Evolutionary conservation across 2,329 filamentous ascomycete species (phyloP).

Genomic region (Xylaria sp.): DNA sequence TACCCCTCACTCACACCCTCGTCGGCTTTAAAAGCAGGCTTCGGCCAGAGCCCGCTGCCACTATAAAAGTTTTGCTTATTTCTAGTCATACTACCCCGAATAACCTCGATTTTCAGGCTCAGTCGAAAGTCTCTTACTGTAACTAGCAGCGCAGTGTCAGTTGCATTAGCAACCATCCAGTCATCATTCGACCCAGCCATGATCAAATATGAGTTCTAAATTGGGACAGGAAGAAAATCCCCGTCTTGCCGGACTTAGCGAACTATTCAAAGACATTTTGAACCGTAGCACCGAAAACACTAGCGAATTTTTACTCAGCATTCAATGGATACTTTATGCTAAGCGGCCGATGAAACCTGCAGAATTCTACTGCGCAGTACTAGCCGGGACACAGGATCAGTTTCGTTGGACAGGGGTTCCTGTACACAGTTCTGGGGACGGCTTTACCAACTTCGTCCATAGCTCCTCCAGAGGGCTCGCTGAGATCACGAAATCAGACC

Average conservation of each 20-base stretch:
- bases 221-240: neutral
- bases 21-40: neutral
- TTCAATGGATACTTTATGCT: slow-evolving; percentile 30
- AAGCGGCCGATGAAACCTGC: slow-evolving; percentile 16
- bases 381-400: slow-evolving; percentile 7
- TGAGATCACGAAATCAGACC: slow-evolving; percentile 53
- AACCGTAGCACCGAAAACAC: slow-evolving; percentile 15
- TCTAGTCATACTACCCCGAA: neutral
- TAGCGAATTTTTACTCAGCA: slow-evolving; percentile 18
- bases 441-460: slow-evolving; percentile 52
- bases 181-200: neutral
- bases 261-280: slow-evolving; percentile 27
- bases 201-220: neutral
- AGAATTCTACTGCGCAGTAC: slow-evolving; percentile 26
- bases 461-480: slow-evolving; percentile 63
- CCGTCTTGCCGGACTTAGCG: slow-evolving; percentile 6
- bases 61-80: neutral
- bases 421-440: slow-evolving; percentile 1
- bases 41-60: neutral
- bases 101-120: neutral
- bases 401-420: slow-evolving; percentile 15
- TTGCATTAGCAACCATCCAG: neutral
- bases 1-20: too few relatives aligned
- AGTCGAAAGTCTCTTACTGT: neutral
- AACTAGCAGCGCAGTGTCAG: neutral